Conservation (phyloP, 1,139 yeast species). For the Wickerhamomyces sp. region DNA sequence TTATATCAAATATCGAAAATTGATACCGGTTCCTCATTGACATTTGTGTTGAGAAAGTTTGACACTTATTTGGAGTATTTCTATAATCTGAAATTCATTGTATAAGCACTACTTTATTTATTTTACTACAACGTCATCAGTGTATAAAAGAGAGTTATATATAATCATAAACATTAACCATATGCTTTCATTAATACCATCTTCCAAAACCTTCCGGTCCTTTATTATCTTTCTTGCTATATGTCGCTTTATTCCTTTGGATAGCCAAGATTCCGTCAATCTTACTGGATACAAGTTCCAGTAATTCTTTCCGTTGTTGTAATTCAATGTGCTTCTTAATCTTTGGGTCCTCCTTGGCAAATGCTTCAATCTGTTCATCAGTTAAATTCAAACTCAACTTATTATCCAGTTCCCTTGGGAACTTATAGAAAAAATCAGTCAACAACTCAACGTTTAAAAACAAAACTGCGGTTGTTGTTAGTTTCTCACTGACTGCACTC, state of each 20-base stretch:
- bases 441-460: slow-evolving; percentile 90
- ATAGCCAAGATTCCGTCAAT: slow-evolving; percentile 85
- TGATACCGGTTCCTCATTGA: slow-evolving; percentile 4
- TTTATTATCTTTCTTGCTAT: background rate
- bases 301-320: slow-evolving; percentile 85
- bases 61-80: slow-evolving; percentile 15
- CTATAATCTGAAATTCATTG: slow-evolving; percentile 5
- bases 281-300: slow-evolving; percentile 78
- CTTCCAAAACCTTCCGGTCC: slow-evolving; percentile 1
- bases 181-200: slow-evolving; percentile 7
- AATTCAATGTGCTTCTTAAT: slow-evolving; percentile 85
- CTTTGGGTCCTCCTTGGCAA: slow-evolving; percentile 95
- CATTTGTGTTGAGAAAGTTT: slow-evolving; percentile 18
- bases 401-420: slow-evolving; percentile 88
- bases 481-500: slow-evolving; percentile 87
- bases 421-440: slow-evolving; percentile 92
- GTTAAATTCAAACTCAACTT: slow-evolving; percentile 58
- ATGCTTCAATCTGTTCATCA: slow-evolving; percentile 74
- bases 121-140: background rate
- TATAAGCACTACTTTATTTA: background rate
- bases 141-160: background rate
- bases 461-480: slow-evolving; percentile 88
- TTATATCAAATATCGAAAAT: slow-evolving; percentile 11
- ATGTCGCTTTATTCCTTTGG: slow-evolving; percentile 40
- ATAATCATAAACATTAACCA: background rate